These are phyloP conservation scores for Solanum dulcamara DNA, from an alignment of 257 asterid species.

Conservation along the genomic window DNA sequence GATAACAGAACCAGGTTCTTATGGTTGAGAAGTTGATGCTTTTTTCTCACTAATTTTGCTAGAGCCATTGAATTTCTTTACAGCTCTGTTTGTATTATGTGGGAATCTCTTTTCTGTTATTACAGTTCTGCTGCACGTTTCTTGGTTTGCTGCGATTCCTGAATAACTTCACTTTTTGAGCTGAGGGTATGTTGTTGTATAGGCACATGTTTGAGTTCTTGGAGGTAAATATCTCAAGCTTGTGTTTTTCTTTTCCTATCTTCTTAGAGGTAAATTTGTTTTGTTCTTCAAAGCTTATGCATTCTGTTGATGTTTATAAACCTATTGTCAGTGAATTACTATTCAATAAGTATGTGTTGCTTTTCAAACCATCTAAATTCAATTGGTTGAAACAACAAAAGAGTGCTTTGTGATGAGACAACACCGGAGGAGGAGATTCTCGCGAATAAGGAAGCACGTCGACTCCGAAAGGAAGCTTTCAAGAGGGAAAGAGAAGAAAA, in stretches of 20 bases:
- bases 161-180: too few relatives aligned
- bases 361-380: neutral
- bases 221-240: neutral
- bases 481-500: too few relatives aligned
- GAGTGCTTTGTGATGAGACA: neutral
- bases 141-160: too few relatives aligned
- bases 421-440: neutral
- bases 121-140: too few relatives aligned
- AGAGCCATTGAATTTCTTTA: neutral
- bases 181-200: neutral
- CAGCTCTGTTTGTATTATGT: neutral
- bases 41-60: neutral
- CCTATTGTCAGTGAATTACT: neutral
- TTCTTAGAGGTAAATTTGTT: neutral
- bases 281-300: neutral
- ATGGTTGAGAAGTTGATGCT: neutral
- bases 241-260: neutral
- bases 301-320: too few relatives aligned
- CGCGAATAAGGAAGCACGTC: neutral
- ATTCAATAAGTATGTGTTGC: neutral
- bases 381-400: neutral
- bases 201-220: neutral
- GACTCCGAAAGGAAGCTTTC: too few relatives aligned
- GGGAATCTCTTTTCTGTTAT: neutral
- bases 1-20: neutral